These are phyloP conservation scores for Backusella psychrophila DNA, from an alignment of 192 early-diverging fungal genomes.

Conservation along the genomic window DNA sequence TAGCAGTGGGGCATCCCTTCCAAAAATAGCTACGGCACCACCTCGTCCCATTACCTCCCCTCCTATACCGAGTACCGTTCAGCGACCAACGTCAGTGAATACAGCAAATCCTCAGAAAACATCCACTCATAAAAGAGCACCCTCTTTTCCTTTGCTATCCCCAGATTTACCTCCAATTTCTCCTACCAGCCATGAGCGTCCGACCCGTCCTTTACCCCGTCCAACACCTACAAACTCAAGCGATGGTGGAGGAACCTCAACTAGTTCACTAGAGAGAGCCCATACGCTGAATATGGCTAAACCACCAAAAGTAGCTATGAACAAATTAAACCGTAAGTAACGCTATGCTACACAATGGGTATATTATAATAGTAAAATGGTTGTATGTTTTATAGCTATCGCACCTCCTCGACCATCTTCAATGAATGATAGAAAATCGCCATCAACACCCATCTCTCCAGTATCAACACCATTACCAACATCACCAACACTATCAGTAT, in stretches of 20 bases:
- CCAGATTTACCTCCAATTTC: constrained; percentile 15
- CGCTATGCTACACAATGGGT: neutral
- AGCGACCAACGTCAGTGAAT: neutral
- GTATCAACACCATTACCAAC: neutral
- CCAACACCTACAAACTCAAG: constrained; percentile 9
- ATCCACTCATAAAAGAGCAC: constrained; percentile 1
- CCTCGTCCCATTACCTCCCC: neutral
- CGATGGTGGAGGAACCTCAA: neutral
- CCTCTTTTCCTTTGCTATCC: constrained; percentile 28
- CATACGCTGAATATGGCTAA: neutral
- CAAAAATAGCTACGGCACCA: neutral
- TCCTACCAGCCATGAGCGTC: constrained; percentile 3
- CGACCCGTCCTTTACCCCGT: constrained; percentile 25
- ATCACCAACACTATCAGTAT: neutral
- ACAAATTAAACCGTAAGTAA: neutral
- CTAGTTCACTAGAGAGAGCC: neutral
- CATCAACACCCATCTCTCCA: neutral
- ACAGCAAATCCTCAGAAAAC: neutral
- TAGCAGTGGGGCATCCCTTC: neutral
- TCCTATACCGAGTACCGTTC: neutral
- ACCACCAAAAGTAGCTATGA: constrained; percentile 12
- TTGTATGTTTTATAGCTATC: neutral
- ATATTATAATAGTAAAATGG: too few species aligned
- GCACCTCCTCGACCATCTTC: neutral
- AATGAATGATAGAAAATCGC: neutral